Evolutionary conservation across 2,329 filamentous ascomycete genomes (phyloP).

Genomic region (Zymoseptoria passerinii): DNA sequence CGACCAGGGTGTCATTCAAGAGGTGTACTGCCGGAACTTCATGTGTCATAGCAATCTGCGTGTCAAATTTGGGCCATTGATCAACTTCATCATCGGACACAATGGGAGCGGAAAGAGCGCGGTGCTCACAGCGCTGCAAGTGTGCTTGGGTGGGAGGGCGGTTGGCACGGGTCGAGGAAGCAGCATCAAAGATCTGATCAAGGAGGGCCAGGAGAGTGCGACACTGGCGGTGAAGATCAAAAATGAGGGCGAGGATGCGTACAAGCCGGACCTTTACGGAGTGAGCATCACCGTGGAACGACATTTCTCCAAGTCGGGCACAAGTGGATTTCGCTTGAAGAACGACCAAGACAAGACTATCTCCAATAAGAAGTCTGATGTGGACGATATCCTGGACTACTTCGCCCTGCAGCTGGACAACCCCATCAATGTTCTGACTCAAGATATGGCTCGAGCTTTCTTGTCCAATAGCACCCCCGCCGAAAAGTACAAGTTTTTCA

Average conservation of each 20-base stretch:
- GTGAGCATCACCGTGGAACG: constrained; percentile 84
- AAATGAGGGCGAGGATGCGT: constrained; percentile 79
- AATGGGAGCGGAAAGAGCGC: constrained; percentile 98
- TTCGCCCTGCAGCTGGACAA: constrained; percentile 94
- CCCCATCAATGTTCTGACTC: constrained; percentile 88
- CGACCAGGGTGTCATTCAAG: constrained; percentile 79
- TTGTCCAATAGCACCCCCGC: constrained; percentile 72
- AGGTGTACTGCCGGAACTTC: constrained; percentile 82
- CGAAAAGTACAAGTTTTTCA: constrained; percentile 94
- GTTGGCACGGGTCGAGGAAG: constrained; percentile 86
- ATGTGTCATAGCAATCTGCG: constrained; percentile 86
- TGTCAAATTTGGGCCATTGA: constrained; percentile 80
- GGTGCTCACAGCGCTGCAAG: constrained; percentile 80
- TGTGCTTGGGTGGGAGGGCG: constrained; percentile 92
- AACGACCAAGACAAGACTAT: constrained; percentile 60
- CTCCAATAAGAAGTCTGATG: constrained; percentile 74
- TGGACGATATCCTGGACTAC: constrained; percentile 89
- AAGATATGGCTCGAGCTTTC: constrained; percentile 91
- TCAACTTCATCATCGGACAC: constrained; percentile 97
- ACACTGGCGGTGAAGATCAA: constrained; percentile 78
- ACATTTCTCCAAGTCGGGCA: constrained; percentile 63
- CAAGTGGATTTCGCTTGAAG: constrained; percentile 82
- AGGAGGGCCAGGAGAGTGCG: constrained; percentile 69
- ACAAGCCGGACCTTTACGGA: constrained; percentile 73
- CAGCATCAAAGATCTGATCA: constrained; percentile 83